Evolutionary conservation across 164 flowering plant species (phyloP).

Genomic region (Vitis rotundifolia): DNA sequence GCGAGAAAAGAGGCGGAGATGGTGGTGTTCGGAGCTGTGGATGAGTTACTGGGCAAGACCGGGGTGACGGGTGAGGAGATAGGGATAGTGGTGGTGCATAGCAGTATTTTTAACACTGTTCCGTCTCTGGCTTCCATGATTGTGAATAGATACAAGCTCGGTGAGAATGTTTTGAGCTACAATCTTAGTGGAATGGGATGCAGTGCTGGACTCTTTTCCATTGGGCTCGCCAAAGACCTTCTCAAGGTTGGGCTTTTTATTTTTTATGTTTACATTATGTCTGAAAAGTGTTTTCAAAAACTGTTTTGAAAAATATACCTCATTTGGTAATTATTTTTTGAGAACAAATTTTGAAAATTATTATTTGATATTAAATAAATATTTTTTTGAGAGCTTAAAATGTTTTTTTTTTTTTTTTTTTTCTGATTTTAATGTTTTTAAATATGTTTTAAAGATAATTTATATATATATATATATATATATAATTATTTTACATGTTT

Average conservation of each 20-base stretch:
- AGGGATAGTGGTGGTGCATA: conserved; percentile 38
- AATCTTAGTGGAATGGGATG: conserved; percentile 52
- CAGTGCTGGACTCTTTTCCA: conserved; percentile 33
- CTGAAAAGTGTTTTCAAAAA: neutral
- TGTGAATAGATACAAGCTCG: conserved; percentile 37
- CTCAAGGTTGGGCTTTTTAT: conserved; percentile 25
- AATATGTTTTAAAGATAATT: too few relatives aligned
- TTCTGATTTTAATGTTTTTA: too few relatives aligned
- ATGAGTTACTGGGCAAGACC: conserved; percentile 31
- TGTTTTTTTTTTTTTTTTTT: too few relatives aligned
- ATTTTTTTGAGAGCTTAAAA: too few relatives aligned
- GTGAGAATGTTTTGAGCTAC: conserved; percentile 23
- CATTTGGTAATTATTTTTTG: too few relatives aligned
- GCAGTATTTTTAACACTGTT: conserved; percentile 26
- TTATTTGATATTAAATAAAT: too few relatives aligned
- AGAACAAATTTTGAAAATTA: too few relatives aligned
- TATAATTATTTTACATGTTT: too few relatives aligned
- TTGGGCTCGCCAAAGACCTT: conserved; percentile 41
- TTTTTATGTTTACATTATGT: neutral
- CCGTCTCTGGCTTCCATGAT: conserved; percentile 41
- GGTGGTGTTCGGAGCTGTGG: conserved; percentile 43
- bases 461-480: too few relatives aligned
- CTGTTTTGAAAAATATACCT: too few relatives aligned
- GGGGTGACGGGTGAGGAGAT: conserved; percentile 27
- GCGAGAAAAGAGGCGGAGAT: conserved; percentile 31